Base-by-base conservation (phyloP, 164 flowering plant species). In the Houttuynia cordata region DNA sequence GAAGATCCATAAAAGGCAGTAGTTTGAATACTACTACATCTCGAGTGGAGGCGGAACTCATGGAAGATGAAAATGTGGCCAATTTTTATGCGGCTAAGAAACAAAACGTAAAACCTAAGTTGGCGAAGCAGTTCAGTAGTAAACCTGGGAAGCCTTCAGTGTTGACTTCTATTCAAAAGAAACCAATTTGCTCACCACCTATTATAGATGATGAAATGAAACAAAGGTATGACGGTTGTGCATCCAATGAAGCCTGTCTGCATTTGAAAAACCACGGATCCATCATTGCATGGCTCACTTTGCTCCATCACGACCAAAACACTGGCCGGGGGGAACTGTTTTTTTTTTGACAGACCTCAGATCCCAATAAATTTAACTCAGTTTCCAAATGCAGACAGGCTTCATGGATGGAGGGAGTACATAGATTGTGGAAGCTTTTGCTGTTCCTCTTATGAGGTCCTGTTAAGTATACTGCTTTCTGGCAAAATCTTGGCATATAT, bases 201-300 rank as follows among this genome's bases (percentile, higher is more conserved):
- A 19, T 54, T 50, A 51, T 84, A 40, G 89, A 85, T 68, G 74
- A 64, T 18, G 80, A 73, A 57, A 34, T 80, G 47, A 75, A 76
- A 66, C 70, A 72, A 53, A 79, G 83, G 97, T 85, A 53, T 71
- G 51, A 19, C 42, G 49, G n/a, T 24, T 24, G 12, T 10, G 49
- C 49, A n/a, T n/a, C n/a, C n/a, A n/a, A n/a, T n/a, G n/a, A n/a
- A n/a, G n/a, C n/a, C n/a, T n/a, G n/a, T n/a, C n/a, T n/a, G n/a
- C n/a, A n/a, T n/a, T n/a, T n/a, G n/a, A n/a, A n/a, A n/a, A n/a
- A n/a, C n/a, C n/a, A n/a, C n/a, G n/a, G n/a, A n/a, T n/a, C n/a
- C n/a, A n/a, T n/a, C n/a, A n/a, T n/a, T n/a, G n/a, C n/a, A n/a
- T n/a, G n/a, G n/a, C n/a, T n/a, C n/a, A n/a, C n/a, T n/a, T n/a